These are phyloP conservation scores for Astrothelium subdiscretum DNA, from an alignment of 495 filamentous ascomycete species.

Conservation along the genomic window DNA sequence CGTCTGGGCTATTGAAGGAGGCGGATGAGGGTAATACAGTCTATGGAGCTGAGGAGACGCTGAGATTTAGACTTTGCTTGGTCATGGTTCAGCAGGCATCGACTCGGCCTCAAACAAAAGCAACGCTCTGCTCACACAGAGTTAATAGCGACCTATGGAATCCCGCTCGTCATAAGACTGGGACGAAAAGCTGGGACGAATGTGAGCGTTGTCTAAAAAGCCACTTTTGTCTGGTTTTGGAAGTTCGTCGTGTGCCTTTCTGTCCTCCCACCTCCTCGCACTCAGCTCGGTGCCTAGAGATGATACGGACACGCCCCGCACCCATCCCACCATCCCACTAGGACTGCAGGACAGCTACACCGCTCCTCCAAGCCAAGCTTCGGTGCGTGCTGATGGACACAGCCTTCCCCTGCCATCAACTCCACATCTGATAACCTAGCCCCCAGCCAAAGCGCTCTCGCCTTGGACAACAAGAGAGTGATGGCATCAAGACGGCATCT, in stretches of 20 bases:
- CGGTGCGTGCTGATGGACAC: no score
- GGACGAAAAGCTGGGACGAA: not conserved
- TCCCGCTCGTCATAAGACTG: not conserved
- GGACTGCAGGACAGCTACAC: no score
- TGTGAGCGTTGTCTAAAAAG: not conserved
- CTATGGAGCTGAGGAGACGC: not conserved
- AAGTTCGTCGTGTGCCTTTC: not conserved
- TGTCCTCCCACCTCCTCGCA: not conserved
- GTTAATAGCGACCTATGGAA: not conserved
- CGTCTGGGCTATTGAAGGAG: not conserved
- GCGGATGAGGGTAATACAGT: not conserved
- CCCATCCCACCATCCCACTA: no score
- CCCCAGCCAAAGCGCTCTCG: not conserved
- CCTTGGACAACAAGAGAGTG: not conserved
- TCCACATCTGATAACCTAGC: not conserved
- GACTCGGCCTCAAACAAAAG: not conserved
- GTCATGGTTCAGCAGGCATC: not conserved
- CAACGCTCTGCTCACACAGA: not conserved
- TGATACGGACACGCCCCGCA: not conserved
- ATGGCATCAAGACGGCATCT: not conserved
- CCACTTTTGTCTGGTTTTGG: not conserved
- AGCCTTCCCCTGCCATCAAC: not conserved
- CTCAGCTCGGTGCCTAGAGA: not conserved
- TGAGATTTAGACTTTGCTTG: not conserved
- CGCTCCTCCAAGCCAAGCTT: not conserved